These are phyloP conservation scores for Backusella psychrophila DNA, from an alignment of 192 early-diverging fungal species.

Conservation along the genomic window DNA sequence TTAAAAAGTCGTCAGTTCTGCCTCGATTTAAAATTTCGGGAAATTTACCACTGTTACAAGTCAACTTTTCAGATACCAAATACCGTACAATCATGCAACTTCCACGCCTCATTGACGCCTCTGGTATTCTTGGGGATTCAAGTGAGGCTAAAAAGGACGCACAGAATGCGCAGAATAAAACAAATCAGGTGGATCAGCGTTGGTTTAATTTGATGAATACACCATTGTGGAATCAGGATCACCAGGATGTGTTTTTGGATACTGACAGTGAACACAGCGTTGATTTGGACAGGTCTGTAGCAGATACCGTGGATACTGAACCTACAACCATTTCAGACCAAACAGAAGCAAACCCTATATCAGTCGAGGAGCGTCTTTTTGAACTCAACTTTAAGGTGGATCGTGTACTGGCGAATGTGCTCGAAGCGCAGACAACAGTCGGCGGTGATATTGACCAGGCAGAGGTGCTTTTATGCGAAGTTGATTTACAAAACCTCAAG, in stretches of 20 bases:
- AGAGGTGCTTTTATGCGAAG: constrained; percentile 60
- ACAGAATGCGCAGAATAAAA: background rate
- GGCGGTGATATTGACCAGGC: background rate
- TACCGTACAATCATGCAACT: constrained; percentile 81
- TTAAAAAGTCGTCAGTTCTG: constrained; percentile 72
- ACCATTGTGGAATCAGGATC: constrained; percentile 17
- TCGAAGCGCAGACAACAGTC: constrained; percentile 46
- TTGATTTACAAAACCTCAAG: constrained; percentile 68
- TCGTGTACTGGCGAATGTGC: constrained; percentile 65
- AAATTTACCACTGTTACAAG: constrained; percentile 75
- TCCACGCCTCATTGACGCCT: constrained; percentile 61
- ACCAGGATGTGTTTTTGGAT: constrained; percentile 23
- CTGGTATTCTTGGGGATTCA: constrained; percentile 26
- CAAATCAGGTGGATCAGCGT: constrained; percentile 11
- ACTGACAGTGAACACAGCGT: constrained; percentile 34
- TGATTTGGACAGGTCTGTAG: constrained; percentile 45
- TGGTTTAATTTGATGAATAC: constrained; percentile 18
- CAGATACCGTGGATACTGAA: constrained; percentile 52
- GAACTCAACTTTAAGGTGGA: constrained; percentile 67
- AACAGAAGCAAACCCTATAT: background rate
- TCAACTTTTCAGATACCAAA: constrained; percentile 93
- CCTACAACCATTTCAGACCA: background rate
- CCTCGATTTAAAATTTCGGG: constrained; percentile 77
- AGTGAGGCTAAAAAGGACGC: background rate
- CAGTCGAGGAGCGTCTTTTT: constrained; percentile 44